A percentile compares a stretch with the other conserved stretches of the same genome.
Conservation (phyloP, 2,329 filamentous ascomycete genomes). For the Calonectria pseudoturangicola region DNA sequence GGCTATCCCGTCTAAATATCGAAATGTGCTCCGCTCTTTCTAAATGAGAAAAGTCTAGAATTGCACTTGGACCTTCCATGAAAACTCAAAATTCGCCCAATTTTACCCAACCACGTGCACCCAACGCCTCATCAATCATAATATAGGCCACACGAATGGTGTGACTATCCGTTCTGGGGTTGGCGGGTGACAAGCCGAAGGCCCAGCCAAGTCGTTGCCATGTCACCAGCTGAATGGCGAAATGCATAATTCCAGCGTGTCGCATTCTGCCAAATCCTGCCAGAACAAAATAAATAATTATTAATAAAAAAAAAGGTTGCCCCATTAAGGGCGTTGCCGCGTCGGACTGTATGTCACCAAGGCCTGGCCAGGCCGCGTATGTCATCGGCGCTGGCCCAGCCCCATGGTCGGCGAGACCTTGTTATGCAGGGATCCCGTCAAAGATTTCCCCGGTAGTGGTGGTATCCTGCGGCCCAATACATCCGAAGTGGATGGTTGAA, state of each 20-base stretch:
- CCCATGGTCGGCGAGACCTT: constrained; percentile 14
- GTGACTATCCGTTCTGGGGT: constrained; percentile 1
- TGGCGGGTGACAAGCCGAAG: constrained; percentile 15
- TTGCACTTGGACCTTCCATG: constrained; percentile 12
- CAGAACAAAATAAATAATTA: background rate
- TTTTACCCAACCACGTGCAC: constrained; percentile 21
- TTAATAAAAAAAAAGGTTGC: constrained; percentile 2
- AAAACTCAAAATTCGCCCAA: constrained; percentile 23
- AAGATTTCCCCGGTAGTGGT: constrained; percentile 31
- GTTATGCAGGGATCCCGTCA: constrained; percentile 23
- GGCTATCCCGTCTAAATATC: constrained; percentile 22
- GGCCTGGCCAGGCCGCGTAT: constrained; percentile 14
- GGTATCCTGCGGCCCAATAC: constrained; percentile 22
- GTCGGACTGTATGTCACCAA: background rate
- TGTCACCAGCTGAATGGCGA: constrained; percentile 15
- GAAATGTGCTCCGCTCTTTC: constrained; percentile 20
- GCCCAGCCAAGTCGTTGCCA: constrained; percentile 9
- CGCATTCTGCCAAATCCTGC: constrained; percentile 15
- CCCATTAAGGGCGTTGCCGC: constrained; percentile 10
- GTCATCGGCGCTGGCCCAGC: constrained; percentile 19
- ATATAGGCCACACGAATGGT: constrained; percentile 15
- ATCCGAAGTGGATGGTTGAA: constrained; percentile 29
- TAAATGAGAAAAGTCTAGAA: constrained; percentile 27
- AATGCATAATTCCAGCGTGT: constrained; percentile 14
- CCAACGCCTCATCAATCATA: constrained; percentile 31